Evolutionary conservation across 305 asterid genomes (phyloP), one percentile per base, ranked within the genome.

Genomic region (Coffea humblotiana): DNA sequence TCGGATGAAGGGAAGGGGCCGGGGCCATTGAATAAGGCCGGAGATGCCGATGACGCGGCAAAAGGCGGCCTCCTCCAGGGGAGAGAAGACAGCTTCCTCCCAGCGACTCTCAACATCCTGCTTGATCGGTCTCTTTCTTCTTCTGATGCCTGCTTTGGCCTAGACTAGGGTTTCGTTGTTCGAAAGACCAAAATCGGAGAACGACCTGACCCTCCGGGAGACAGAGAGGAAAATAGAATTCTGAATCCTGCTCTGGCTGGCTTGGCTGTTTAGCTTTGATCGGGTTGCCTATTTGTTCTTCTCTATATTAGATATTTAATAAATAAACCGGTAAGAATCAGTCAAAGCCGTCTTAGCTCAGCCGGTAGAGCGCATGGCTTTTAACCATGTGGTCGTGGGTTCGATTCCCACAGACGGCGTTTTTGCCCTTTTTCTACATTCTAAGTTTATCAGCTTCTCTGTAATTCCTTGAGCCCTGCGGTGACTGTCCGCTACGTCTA

Each of bases 81-180:
- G 71, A 83, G 86, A 77, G 89, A 81, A 72, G 85, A 82, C 37
- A 87, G 80, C 89, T 91, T 90, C 86, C 90, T 83, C 85, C 92
- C 90, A 19, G 91, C 92, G 71, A 87, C 82, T 80, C 94, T 83
- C 80, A 89, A 83, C 96, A 88, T 91, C 80, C 84, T 88, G 49
- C 51, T 15, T 23, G 25, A 16, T 43, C 8, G 15, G 2, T 43
- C 32, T 27, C 25, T 72, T 9, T 48, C 25, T 63, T 75, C 23
- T 37, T 16, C n/a, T 56, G 0, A 48, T 15, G 3, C 3, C 13
- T 29, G 45, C 21, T 14, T 19, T 3, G 6, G 40, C 15, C 12
- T 29, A 3, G 52, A 11, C 18, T 54, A 54, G 61, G 61, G 61
- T 54, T 54, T 54, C 61, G 61, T 16, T 54, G 32, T 54, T 13